Base-by-base conservation (phyloP, 176 grass and related monocot genomes). In the Cenchrus americanus region DNA sequence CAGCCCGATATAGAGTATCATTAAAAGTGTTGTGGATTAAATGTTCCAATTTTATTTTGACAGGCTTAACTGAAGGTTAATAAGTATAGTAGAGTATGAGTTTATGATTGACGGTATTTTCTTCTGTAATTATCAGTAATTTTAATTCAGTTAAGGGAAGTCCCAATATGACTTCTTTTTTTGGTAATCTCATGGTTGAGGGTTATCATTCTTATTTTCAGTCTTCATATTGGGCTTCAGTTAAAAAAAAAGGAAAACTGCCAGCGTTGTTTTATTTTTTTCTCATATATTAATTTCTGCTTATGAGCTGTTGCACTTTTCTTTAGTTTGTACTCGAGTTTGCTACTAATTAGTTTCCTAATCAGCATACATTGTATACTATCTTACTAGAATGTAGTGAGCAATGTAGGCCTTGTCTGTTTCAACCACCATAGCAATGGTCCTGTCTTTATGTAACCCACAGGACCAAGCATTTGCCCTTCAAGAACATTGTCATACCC, bases 361-460 rank as follows among this genome's bases (percentile, higher is more conserved):
- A 27, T 15, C 18, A 47, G 15, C 15, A 8, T 75, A 23, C 34
- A 60, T 62, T 58, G 14, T 30, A 30, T 30, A 30, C 27, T 30
- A 57, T 76, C 51, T 48, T 44, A 69, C 17, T 70, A 71, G 63
- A 69, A 52, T 24, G 34, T 37, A 37, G 34, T 4, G 21, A 30
- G 27, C 55, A 77, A 30, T 73, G n/a, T 51, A 24, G n/a, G 12
- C 61, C 12, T 71, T 19, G 17, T 74, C 1, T 46, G 52, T 87
- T 69, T 82, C 3, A 87, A 69, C 53, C 21, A 44, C 43, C 50
- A 41, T 62, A 61, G 5, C 60, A 87, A 60, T 43, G 6, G 62
- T 57, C 17, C 30, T 66, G 37, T 83, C 32, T 57, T 88, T 49
- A 40, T 66, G 17, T 69, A 73, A 60, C 4, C 40, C 22, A 41